These are phyloP conservation scores for Cenchrus fungigraminus DNA, from an alignment of 176 grass and related monocot genomes.

Conservation along the genomic window DNA sequence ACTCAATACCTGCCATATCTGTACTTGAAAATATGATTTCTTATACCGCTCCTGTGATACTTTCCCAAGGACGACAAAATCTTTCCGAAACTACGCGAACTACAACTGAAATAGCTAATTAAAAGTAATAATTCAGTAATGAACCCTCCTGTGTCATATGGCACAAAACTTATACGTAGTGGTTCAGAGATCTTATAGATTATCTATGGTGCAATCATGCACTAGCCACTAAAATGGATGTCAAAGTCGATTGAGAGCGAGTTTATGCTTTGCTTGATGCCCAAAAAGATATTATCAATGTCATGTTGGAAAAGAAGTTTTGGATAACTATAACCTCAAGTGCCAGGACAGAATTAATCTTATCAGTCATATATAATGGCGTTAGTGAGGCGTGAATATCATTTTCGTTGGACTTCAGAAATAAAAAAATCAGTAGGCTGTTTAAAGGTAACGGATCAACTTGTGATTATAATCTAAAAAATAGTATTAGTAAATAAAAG, in stretches of 20 bases:
- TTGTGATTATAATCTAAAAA: background rate
- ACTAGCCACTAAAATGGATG: conserved; percentile 3
- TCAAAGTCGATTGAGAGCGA: background rate
- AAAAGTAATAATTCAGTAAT: background rate
- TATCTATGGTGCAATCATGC: conserved; percentile 11
- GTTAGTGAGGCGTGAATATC: conserved; percentile 11
- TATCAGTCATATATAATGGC: background rate
- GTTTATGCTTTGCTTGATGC: conserved; percentile 12
- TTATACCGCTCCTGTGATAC: no score
- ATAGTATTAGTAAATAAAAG: background rate
- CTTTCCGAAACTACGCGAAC: background rate
- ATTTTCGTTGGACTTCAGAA: background rate
- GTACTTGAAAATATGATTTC: no score
- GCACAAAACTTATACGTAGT: background rate
- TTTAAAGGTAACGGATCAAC: conserved; percentile 11
- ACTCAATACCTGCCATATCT: no score
- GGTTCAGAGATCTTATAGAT: background rate
- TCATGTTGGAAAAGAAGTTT: background rate
- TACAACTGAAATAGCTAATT: background rate
- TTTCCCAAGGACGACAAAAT: no score
- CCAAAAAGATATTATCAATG: conserved; percentile 26
- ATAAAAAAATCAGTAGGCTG: background rate
- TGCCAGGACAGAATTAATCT: conserved; percentile 20
- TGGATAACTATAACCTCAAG: conserved; percentile 30
- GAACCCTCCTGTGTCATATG: background rate